Evolutionary conservation across 371 early-diverging fungal genomes (phyloP), one percentile per base, ranked within the genome.

Genomic region (Mucor circinelloides): DNA sequence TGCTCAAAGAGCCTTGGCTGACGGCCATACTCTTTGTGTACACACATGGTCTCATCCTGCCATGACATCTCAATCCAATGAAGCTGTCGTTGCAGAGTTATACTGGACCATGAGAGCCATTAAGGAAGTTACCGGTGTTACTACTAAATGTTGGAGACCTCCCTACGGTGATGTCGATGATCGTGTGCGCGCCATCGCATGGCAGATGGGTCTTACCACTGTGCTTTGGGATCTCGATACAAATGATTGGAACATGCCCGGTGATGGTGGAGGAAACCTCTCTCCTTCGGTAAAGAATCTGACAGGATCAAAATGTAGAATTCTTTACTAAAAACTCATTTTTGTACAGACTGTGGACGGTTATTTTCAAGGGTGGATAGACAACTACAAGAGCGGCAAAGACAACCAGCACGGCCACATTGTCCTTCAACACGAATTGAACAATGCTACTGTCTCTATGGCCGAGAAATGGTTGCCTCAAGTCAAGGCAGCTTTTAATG

Each of bases 1-100:
- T 25, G 78, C 78, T n/a, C 63, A 70, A 32, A 57, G 72, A 61
- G 78, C 75, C 17, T 64, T 74, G 54, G 50, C 62, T 25, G 72
- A 74, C 66, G 73, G 78, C 3, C 79, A 81, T 30, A 60, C 55
- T 0, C 61, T 84, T 23, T 76, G 78, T 61, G 69, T 72, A 15
- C 84, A 87, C 59, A 86, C 86, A 2, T 87, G 88, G 88, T 81
- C 85, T 23, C 91, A 90, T 68, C 79, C 81, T 25, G 67, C 71
- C 52, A 79, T 89, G 81, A 86, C 89, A 15, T 70, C 85, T 6
- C 67, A 80, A 17, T 66, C 82, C 36, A 86, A 85, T 58, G 85
- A 82, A n/a, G 67, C 79, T 32, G 75, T 89, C 4, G 83, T 88
- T 28, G 85, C 88, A 25, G 87, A 90, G 65, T 63, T 89, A 13